Conservation (phyloP, 2,329 filamentous ascomycete genomes). For the Phaeoacremonium minimum region DNA sequence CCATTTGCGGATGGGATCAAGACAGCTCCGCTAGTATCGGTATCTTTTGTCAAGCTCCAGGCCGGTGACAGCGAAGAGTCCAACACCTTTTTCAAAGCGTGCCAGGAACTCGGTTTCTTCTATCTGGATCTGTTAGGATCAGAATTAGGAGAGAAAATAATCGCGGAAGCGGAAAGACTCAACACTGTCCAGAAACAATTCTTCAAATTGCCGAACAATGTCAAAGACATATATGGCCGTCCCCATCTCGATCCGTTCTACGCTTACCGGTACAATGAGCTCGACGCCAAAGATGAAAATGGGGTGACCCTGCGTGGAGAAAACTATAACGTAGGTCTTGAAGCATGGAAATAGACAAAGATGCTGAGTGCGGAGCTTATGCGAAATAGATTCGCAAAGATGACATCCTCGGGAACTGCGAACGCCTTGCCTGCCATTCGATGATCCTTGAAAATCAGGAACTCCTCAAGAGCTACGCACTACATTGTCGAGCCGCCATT, state of each 20-base stretch:
- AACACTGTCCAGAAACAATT: constrained; percentile 8
- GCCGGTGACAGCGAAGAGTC: constrained; percentile 7
- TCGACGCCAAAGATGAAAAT: neutral
- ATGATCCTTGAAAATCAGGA: constrained; percentile 6
- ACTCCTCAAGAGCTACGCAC: constrained; percentile 7
- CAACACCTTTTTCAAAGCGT: constrained; percentile 7
- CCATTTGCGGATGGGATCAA: constrained; percentile 4
- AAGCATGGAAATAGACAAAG: constrained; percentile 8
- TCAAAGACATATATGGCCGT: constrained; percentile 8
- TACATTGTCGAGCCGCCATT: constrained; percentile 6
- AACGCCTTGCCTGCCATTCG: constrained; percentile 5
- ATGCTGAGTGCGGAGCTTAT: too few relatives aligned
- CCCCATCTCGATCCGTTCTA: constrained; percentile 8
- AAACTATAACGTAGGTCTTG: neutral
- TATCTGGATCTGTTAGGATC: constrained; percentile 11
- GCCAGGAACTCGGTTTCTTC: constrained; percentile 12
- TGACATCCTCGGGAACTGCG: constrained; percentile 9
- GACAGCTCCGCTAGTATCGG: constrained; percentile 9
- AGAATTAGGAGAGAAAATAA: constrained; percentile 4
- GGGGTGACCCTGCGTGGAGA: constrained; percentile 1
- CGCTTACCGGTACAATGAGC: constrained; percentile 3
- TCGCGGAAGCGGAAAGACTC: constrained; percentile 8
- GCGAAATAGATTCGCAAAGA: constrained; percentile 10
- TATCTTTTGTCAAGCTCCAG: constrained; percentile 10
- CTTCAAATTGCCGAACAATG: constrained; percentile 7